Base-by-base conservation (phyloP, 2,329 filamentous ascomycete species). In the Ceratocystis smalleyi region DNA sequence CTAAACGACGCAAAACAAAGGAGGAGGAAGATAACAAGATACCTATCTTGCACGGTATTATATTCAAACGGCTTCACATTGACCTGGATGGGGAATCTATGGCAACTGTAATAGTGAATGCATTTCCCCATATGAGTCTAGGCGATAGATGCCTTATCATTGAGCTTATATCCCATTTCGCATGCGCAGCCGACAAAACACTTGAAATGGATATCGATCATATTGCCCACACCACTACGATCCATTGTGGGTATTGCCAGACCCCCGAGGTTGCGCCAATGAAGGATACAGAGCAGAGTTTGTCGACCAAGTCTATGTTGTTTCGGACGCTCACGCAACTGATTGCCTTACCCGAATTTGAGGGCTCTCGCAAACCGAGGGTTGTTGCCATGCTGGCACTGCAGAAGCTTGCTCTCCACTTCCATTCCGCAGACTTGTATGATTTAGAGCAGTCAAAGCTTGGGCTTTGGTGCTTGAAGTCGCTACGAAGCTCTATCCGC, bases 381-480 rank as follows among this genome's bases (percentile, higher is more conserved):
- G 79, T 95, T 47, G 78, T 83, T 66, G 85, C 86, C 8, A 89
- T 94, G 83, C 74, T 86, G 66, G 80, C 84, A 2, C 76, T 96
- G 60, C 83, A 85, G 68, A 83, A 85, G 57, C 75, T 94, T 49
- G 78, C 88, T 30, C 78, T 81, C 59, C 90, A 95, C 72, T 84
- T 83, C 3, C 75, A 77, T 17, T 79, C 83, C 62, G 68, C 76
- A 0, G 77, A 79, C 2, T 77, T 88, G 63, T 75, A 92, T 35
- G 83, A 88, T 68, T 75, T 96, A 1, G 82, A 85, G 66, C 77
- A 75, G 1, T 91, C 89, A 7, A 72, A 76, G 0, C 75, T 89
- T 49, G 91, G 89, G 0, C 85, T 91, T 70, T 92, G 89, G 82
- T 91, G 90, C 70, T 76, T 96, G 3, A 83, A 87, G 69, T 89